Evolutionary conservation across 768 basidiomycete species (phyloP), one percentile per base, ranked within the genome.

Genomic region (Boletus subparvulus): DNA sequence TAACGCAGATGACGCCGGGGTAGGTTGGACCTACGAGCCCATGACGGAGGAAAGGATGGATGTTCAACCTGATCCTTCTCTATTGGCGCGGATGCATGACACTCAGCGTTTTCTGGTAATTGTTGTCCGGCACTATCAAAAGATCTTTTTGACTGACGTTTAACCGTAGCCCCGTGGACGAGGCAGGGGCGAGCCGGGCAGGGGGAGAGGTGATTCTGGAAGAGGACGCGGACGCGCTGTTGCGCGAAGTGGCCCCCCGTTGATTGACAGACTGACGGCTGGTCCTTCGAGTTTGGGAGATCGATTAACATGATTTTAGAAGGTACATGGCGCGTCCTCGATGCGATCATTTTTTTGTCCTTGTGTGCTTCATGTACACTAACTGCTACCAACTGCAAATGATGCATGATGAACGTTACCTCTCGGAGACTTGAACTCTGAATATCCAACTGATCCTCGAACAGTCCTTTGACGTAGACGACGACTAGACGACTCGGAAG

Each of bases 21-120:
- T 49, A 30, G 55, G 54, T 41, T 53, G 46, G 6, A 37, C 35
- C 9, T 58, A 65, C 50, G 63, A 68, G 13, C 54, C 57, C 39
- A 47, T 33, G 40, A 10, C 1, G 37, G 61, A 56, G 35, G 64
- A 63, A 35, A 54, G 59, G 45, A 44, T 24, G 58, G 62, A 60
- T 4, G 12, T 3, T 24, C 58, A 56, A 37, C 44, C 63, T 5
- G 62, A 66, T 60, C 59, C 63, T 35, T 44, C 59, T 32, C 46
- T 69, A 13, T 52, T 70, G 56, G 58, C 65, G 7, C 69, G 69
- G 46, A 69, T 69, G 37, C 61, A 56, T n/a, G 53, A 57, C 26
- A 63, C 52, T 16, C 68, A 62, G 30, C 55, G 36, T 28, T 26
- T 53, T 50, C 61, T 56, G 69, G 68, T 69, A 61, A 64, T 28